Conservation (phyloP, 352 stramenopile genomes). For the Globisporangium lucens region DNA sequence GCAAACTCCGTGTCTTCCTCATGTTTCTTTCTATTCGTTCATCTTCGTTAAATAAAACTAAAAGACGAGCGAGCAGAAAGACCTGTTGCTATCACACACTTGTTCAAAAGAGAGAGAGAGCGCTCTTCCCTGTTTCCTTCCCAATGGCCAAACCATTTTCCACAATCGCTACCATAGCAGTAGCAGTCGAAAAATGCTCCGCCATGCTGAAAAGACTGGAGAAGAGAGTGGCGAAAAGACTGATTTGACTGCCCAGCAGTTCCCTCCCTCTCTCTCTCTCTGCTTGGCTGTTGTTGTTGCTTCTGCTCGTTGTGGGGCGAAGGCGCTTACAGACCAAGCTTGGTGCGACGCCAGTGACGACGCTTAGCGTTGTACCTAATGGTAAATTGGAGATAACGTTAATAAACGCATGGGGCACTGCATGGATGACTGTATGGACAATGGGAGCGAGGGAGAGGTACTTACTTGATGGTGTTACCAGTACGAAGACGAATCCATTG, state of each 20-base stretch:
- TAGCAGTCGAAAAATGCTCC: background rate
- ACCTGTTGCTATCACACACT: slow-evolving; percentile 19
- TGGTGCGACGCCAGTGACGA: slow-evolving; percentile 99
- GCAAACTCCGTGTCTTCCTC: slow-evolving; percentile 12
- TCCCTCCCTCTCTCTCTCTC: background rate
- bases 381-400: background rate
- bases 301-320: slow-evolving; percentile 12
- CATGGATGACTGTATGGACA: background rate
- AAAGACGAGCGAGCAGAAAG: slow-evolving; percentile 8
- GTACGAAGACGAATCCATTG: slow-evolving; percentile 99
- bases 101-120: slow-evolving; percentile 1
- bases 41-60: slow-evolving; percentile 4
- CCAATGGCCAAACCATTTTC: background rate
- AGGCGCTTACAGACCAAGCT: slow-evolving; percentile 97
- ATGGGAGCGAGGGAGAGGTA: background rate
- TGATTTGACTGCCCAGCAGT: background rate
- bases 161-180: background rate
- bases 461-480: slow-evolving; percentile 97
- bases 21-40: slow-evolving; percentile 15
- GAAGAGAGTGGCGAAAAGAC: background rate
- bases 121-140: background rate
- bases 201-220: background rate
- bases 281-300: slow-evolving; percentile 10
- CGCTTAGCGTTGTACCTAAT: slow-evolving; percentile 99
- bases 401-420: background rate